Conservation (phyloP, 2,329 filamentous ascomycete genomes). For the Coleophoma eucalyptorum region DNA sequence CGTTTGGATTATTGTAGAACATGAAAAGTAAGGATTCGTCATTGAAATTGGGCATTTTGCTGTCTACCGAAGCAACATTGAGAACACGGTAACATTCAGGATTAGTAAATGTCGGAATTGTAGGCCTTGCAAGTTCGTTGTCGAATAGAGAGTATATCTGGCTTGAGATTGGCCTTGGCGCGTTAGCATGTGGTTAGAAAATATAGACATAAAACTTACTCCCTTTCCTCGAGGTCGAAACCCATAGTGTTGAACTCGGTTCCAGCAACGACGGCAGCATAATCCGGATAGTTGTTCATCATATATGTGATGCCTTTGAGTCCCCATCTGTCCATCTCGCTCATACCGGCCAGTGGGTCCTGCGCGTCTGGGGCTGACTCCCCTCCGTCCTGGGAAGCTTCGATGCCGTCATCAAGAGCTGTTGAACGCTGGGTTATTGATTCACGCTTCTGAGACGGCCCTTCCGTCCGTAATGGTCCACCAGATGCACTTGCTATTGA, state of each 20-base stretch:
- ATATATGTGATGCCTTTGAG: slow-evolving; percentile 56
- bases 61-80: slow-evolving; percentile 62
- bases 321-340: slow-evolving; percentile 60
- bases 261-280: slow-evolving; percentile 56
- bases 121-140: slow-evolving; percentile 53
- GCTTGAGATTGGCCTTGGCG: slow-evolving; percentile 40
- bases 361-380: slow-evolving; percentile 34
- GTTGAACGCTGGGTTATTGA: slow-evolving; percentile 11
- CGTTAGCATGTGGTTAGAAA: slow-evolving; percentile 11
- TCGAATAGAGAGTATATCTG: slow-evolving; percentile 61
- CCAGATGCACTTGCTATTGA: too few species aligned
- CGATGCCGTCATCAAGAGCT: slow-evolving; percentile 13
- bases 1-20: slow-evolving; percentile 63
- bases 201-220: slow-evolving; percentile 40
- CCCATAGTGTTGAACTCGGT: slow-evolving; percentile 55
- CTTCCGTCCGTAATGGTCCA: too few species aligned
- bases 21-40: slow-evolving; percentile 68
- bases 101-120: slow-evolving; percentile 52
- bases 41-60: slow-evolving; percentile 63
- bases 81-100: slow-evolving; percentile 66
- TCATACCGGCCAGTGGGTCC: slow-evolving; percentile 58
- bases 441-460: slow-evolving; percentile 11
- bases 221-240: slow-evolving; percentile 51
- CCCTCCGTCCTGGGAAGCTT: slow-evolving; percentile 19
- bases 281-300: slow-evolving; percentile 61